Base-by-base conservation (phyloP, 495 filamentous ascomycete genomes). In the Penicillium ucsense region DNA sequence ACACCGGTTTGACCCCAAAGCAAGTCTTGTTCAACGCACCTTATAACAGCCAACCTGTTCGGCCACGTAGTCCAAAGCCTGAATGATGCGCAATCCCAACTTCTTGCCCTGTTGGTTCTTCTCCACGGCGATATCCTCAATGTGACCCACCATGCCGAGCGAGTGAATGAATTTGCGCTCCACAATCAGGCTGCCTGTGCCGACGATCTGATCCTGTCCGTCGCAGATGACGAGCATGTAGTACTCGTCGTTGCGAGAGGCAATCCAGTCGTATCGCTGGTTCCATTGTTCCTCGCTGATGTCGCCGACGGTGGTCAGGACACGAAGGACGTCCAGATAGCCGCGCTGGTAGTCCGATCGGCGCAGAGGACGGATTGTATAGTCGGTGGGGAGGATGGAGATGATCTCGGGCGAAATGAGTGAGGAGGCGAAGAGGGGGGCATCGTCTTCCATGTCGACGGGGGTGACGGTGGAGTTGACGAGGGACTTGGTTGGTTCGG, bases 81-180 rank as follows among this genome's bases (percentile, higher is more conserved):
- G 86, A 55, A 98, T 97, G 46, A 98, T 83, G 49, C 86, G 79
- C 62, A 95, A 69, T 3, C 92, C 92, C 35, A 98, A 74, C 68
- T 95, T 95, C 78, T 95, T 96, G 46, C 92, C 92, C 66, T 97
- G 92, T 66, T 96, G 89, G 47, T 88, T 83, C 66, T 89, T 86
- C 51, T 84, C 80, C 28, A 98, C 91, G 6, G 92, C 89, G 67
- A 98, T 96, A 66, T 98, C 92, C 69, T 98, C 92, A 69, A 98
- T 95, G 63, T 98, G 92, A 2, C 91, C 92, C n/a, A 95, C 89
- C 53, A 72, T 52, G 5, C 71, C 71, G 6, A 75, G 61, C 8
- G 59, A 56, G 48, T 75, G 71, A 32, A 75, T 73, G 43, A 75
- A 78, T 60, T 76, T 79, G 56, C 72, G 60, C 70, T 78, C 74